phyloP scores from a whole-genome alignment of 371 early-diverging fungal genomes.

The Mucor velutinosus region DNA sequence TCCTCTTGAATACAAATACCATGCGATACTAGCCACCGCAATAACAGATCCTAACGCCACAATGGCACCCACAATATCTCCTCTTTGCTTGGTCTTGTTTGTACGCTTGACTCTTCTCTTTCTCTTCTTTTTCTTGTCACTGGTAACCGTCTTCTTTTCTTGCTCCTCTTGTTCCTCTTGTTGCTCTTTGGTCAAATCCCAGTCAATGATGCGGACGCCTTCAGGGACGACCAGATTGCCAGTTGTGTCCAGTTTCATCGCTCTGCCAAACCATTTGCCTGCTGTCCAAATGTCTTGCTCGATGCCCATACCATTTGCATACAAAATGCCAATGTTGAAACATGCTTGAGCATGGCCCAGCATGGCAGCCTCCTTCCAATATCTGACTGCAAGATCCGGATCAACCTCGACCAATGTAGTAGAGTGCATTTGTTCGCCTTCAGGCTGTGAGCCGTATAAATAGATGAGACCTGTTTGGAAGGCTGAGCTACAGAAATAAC shows the following conservation, averaged over 20 bases:
- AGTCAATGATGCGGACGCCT: constrained; percentile 42
- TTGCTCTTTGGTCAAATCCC: constrained; percentile 40
- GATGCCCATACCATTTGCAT: constrained; percentile 51
- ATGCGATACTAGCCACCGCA: constrained; percentile 42
- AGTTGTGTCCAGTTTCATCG: constrained; percentile 45
- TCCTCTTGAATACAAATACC: constrained; percentile 31
- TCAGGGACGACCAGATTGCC: constrained; percentile 41
- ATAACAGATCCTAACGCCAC: constrained; percentile 33
- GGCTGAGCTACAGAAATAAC: constrained; percentile 49
- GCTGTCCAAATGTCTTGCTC: constrained; percentile 39
- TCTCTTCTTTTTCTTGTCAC: constrained; percentile 7
- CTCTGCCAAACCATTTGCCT: constrained; percentile 56
- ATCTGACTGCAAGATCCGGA: constrained; percentile 45
- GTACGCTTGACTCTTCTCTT: constrained; percentile 29
- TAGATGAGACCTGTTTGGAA: constrained; percentile 54
- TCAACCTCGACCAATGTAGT: constrained; percentile 34
- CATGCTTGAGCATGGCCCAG: constrained; percentile 55
- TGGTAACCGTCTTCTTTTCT: background rate
- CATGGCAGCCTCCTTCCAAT: constrained; percentile 52
- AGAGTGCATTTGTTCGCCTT: constrained; percentile 42
- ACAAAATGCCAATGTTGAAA: constrained; percentile 51
- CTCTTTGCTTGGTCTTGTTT: constrained; percentile 5
- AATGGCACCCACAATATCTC: constrained; percentile 24
- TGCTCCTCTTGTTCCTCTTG: constrained; percentile 9
- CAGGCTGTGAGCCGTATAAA: constrained; percentile 46